Percentiles rank a stretch among this genome's conserved stretches.
Evolutionary conservation across 2,329 filamentous ascomycete genomes (phyloP).

Genomic region (Aspergillus fumigatus): DNA sequence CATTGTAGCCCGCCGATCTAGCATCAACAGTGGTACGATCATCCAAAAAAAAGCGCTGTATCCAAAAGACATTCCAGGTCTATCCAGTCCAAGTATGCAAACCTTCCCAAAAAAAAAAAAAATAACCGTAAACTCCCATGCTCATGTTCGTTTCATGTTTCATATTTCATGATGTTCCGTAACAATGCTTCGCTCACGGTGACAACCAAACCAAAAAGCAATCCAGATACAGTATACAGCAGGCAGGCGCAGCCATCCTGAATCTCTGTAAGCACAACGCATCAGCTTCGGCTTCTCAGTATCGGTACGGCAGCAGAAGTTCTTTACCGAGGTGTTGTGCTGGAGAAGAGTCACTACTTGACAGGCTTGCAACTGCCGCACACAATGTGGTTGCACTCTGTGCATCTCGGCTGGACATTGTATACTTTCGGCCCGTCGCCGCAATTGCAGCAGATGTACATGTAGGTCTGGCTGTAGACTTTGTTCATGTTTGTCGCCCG

Average conservation of each 20-base stretch:
- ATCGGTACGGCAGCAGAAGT: constrained; percentile 1
- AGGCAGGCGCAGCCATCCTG: background rate
- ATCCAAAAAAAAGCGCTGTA: background rate
- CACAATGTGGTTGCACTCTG: constrained; percentile 28
- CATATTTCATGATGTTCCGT: constrained; percentile 2
- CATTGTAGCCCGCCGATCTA: background rate
- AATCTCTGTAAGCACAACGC: background rate
- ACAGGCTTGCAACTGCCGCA: constrained; percentile 28
- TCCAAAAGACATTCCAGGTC: background rate
- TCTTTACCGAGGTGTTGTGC: constrained; percentile 13
- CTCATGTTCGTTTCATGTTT: constrained; percentile 1
- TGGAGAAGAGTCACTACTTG: constrained; percentile 15
- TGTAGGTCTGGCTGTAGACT: constrained; percentile 14
- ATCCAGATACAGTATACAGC: background rate
- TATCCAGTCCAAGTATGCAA: background rate
- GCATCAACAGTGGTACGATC: background rate
- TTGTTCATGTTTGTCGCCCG: constrained; percentile 1
- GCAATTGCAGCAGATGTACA: constrained; percentile 39
- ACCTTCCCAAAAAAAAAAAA: background rate
- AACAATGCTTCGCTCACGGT: constrained; percentile 6
- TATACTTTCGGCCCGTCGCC: constrained; percentile 37
- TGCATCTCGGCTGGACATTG: constrained; percentile 28
- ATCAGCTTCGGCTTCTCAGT: constrained; percentile 1
- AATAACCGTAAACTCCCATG: background rate
- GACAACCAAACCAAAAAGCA: background rate